A percentile compares a stretch with the other conserved stretches of the same genome.
Evolutionary conservation across 164 flowering plant species (phyloP).

Genomic region (Vitis cinerea): DNA sequence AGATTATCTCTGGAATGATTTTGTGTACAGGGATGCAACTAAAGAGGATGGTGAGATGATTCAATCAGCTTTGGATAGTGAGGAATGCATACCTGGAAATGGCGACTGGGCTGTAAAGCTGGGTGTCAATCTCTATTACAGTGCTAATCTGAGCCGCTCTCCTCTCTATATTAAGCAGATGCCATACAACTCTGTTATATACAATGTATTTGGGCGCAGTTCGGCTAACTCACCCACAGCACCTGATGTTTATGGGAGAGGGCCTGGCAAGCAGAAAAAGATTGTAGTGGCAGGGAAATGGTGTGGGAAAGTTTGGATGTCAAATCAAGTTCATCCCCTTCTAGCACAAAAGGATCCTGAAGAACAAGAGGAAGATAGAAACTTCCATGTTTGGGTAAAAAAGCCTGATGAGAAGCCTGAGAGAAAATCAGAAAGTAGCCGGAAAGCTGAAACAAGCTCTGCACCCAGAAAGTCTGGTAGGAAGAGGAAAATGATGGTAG

Average conservation of each 20-base stretch:
- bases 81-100: conserved; percentile 65
- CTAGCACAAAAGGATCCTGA: conserved; percentile 45
- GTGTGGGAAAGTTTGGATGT: conserved; percentile 99
- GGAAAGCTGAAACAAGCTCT: conserved; percentile 16
- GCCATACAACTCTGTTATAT: conserved; percentile 85
- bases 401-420: conserved; percentile 37
- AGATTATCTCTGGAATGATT: conserved; percentile 60
- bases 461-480: conserved; percentile 32
- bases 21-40: conserved; percentile 54
- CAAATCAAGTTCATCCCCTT: conserved; percentile 87
- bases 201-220: conserved; percentile 77
- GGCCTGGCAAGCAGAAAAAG: conserved; percentile 59
- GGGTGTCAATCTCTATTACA: conserved; percentile 85
- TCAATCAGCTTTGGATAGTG: conserved; percentile 62
- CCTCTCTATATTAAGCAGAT: conserved; percentile 92
- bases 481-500: conserved; percentile 51
- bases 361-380: conserved; percentile 31
- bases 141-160: conserved; percentile 84
- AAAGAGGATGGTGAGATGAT: conserved; percentile 64
- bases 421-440: conserved; percentile 23
- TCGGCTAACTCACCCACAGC: conserved; percentile 36
- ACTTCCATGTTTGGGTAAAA: conserved; percentile 18
- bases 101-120: conserved; percentile 97
- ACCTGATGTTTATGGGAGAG: conserved; percentile 32
- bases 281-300: conserved; percentile 84